A percentile compares a stretch with the other conserved stretches of the same genome.
Conservation (phyloP, 352 stramenopile species). For the Phytophthora citrophthora region DNA sequence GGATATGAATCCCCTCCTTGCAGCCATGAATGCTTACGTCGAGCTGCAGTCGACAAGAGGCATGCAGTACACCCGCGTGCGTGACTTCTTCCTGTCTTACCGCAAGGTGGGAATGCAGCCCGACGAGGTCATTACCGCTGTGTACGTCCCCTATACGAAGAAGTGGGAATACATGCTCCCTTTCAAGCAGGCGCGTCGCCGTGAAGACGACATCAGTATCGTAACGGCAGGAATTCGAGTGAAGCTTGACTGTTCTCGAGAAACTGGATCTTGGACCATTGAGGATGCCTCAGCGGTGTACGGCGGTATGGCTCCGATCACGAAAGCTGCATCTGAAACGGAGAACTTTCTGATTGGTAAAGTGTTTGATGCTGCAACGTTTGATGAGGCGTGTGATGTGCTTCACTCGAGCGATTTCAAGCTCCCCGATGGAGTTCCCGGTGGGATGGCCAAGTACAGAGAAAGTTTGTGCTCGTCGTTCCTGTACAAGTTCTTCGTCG, state of each 20-base stretch:
- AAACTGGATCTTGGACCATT: constrained; percentile 84
- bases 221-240: constrained; percentile 95
- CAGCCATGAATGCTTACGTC: constrained; percentile 81
- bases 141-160: constrained; percentile 90
- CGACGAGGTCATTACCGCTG: constrained; percentile 91
- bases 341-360: constrained; percentile 85
- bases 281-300: constrained; percentile 64
- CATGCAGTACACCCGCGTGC: constrained; percentile 65
- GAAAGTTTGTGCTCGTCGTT: constrained; percentile 94
- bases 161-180: constrained; percentile 93
- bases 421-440: constrained; percentile 91
- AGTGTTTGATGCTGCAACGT: constrained; percentile 75
- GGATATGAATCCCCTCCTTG: constrained; percentile 97
- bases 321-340: constrained; percentile 56
- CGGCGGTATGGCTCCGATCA: constrained; percentile 75
- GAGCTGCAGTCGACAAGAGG: constrained; percentile 53
- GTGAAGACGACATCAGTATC: constrained; percentile 98
- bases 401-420: constrained; percentile 90
- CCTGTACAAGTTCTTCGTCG: constrained; percentile 95
- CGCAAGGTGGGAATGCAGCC: constrained; percentile 90
- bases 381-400: constrained; percentile 83
- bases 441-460: constrained; percentile 95
- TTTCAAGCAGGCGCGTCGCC: constrained; percentile 95
- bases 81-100: constrained; percentile 96
- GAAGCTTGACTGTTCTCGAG: constrained; percentile 58